Base-by-base conservation (phyloP, 306 rosid genomes). In the Fragaria vesca region DNA sequence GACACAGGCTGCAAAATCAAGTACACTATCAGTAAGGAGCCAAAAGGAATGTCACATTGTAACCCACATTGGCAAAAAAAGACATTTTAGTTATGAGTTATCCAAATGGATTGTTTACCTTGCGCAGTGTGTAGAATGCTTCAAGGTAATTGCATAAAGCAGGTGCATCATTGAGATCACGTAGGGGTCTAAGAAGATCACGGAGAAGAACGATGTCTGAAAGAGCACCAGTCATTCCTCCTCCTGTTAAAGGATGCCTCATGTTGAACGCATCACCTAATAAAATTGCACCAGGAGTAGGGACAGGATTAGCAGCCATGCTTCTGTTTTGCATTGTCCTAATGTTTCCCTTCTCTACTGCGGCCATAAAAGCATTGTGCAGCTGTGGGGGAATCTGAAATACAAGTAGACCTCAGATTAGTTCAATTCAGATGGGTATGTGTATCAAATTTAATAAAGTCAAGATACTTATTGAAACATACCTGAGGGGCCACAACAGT, bases 161-260 rank as follows among this genome's bases (percentile, higher is more conserved):
- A 24, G 66, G 36, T 60, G 36, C 66, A 60, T 60, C 66, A 60
- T 60, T 60, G 66, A 24, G 66, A 60, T 60, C 66, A 26, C 6
- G 5, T 12, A 60, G 66, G 66, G 66, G 66, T 60, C 36, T 60
- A 60, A 60, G 66, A 60, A 60, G 36, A 60, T 26, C 30, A 0
- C 34, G 66, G 66, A 60, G 66, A 60, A 60, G 66, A 60, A 60
- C 66, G 9, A 60, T 60, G 16, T 60, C 66, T 10, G 66, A 60
- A 60, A 60, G 34, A 26, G 66, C 66, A 8, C 24, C 66, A 9
- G 66, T 60, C 66, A 60, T 60, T 60, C 66, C 66, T n/a, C 65
- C 65, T 60, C 66, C 66, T 24, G 66, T 60, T 60, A 60, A 60
- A 60, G 66, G 66, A 11, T 60, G 66, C 66, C 66, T 21, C 66